Evolutionary conservation across 1,284 basidiomycete species (phyloP).

Genomic region (Hemileccinum hortonii): DNA sequence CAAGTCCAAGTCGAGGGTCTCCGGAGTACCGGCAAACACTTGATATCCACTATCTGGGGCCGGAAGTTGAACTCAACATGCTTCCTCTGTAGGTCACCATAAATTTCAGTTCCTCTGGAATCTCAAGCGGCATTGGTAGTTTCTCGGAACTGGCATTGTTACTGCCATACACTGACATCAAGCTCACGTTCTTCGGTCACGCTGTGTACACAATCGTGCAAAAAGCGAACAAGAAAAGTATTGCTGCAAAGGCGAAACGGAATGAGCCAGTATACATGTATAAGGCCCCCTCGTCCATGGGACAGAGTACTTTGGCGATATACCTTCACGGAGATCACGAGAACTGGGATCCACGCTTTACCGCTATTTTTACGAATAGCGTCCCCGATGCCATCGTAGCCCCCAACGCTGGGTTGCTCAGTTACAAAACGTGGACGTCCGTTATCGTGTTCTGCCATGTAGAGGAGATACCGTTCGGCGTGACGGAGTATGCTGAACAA

Average conservation of each 20-base stretch:
- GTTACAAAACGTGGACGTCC: conserved; percentile 36
- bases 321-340: conserved; percentile 33
- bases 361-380: conserved; percentile 14
- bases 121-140: conserved; percentile 21
- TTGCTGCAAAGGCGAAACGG: conserved; percentile 27
- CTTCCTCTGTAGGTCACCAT: conserved; percentile 39
- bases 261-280: conserved; percentile 37
- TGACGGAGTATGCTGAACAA: conserved; percentile 44
- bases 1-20: conserved; percentile 27
- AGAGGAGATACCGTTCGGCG: conserved; percentile 37
- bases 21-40: conserved; percentile 27
- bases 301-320: conserved; percentile 33
- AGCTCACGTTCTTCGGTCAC: conserved; percentile 38
- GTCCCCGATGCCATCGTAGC: conserved; percentile 39
- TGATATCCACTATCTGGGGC: conserved; percentile 38
- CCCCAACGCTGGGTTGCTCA: conserved; percentile 40
- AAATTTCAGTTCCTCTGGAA: neutral
- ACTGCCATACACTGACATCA: conserved; percentile 42
- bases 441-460: conserved; percentile 34
- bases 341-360: conserved; percentile 33
- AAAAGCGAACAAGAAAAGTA: conserved; percentile 26
- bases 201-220: conserved; percentile 33
- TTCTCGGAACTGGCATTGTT: conserved; percentile 44
- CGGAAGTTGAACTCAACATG: conserved; percentile 45
- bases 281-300: conserved; percentile 36